phyloP scores from a whole-genome alignment of 1,284 basidiomycete species.

The Mycena sp. region DNA sequence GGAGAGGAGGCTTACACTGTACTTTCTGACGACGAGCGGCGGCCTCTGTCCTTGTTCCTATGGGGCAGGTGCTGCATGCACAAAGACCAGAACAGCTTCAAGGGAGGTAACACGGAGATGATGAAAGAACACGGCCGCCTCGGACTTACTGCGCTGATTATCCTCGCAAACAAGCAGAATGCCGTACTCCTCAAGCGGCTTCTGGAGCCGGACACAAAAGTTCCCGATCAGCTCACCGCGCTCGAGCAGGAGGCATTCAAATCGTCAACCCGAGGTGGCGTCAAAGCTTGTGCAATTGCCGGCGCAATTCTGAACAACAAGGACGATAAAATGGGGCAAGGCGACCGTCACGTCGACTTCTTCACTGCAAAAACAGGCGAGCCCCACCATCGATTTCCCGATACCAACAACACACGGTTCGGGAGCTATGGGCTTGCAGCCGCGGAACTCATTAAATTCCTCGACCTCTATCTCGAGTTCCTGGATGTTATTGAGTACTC shows the following conservation, averaged over 20 bases:
- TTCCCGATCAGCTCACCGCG: neutral
- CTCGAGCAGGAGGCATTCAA: no score
- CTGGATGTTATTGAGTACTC: conserved; percentile 9
- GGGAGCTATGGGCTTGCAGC: conserved; percentile 9
- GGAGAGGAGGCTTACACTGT: conserved; percentile 23
- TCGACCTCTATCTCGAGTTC: no score
- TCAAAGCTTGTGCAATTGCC: no score
- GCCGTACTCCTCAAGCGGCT: neutral
- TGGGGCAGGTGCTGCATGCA: conserved; percentile 40
- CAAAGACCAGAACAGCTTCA: conserved; percentile 38
- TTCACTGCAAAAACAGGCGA: neutral
- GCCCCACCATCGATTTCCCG: conserved; percentile 27
- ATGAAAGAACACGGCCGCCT: conserved; percentile 23
- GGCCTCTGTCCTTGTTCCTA: conserved; percentile 13
- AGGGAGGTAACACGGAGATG: conserved; percentile 36
- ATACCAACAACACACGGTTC: conserved; percentile 24
- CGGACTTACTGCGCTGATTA: conserved; percentile 20
- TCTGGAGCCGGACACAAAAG: neutral
- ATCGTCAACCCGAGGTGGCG: no score
- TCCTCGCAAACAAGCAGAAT: conserved; percentile 17
- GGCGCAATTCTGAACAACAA: conserved; percentile 31
- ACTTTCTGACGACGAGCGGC: conserved; percentile 29
- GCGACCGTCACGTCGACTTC: conserved; percentile 22
- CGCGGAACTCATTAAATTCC: conserved; percentile 3
- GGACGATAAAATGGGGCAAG: conserved; percentile 31